Percentiles rank a stretch among this genome's conserved stretches.
phyloP scores from a whole-genome alignment of 192 early-diverging fungal species.

The Blastocladiella britannica region DNA sequence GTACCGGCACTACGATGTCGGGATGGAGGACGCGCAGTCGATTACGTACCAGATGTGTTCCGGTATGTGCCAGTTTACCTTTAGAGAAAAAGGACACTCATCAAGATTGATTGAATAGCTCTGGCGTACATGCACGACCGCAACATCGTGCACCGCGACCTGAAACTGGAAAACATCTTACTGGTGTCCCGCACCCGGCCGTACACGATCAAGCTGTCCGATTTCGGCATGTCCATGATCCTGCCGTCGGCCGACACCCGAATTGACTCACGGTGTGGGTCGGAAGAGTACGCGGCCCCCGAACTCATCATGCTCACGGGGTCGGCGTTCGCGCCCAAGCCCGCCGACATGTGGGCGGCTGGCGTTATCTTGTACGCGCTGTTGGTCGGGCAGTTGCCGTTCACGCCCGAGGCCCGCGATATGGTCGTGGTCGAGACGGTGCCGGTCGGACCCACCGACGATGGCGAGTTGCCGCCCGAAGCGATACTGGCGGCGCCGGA shows the following conservation, averaged over 20 bases:
- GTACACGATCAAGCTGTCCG: neutral
- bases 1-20: neutral
- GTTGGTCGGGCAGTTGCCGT: neutral
- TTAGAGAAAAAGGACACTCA: too few relatives aligned
- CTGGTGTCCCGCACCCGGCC: neutral
- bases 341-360: neutral
- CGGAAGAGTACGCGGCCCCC: neutral
- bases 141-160: neutral
- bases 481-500: too few relatives aligned
- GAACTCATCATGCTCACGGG: neutral
- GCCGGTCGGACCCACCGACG: neutral
- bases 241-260: neutral
- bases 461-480: too few relatives aligned
- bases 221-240: neutral
- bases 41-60: neutral
- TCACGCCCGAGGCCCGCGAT: neutral
- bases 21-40: neutral
- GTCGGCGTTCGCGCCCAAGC: neutral
- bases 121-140: neutral
- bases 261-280: neutral
- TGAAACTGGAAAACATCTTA: neutral
- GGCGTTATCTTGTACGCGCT: neutral
- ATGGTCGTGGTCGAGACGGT: neutral
- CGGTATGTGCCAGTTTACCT: too few relatives aligned
- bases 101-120: too few relatives aligned